These are phyloP conservation scores for Triticum urartu DNA, from an alignment of 176 grass and related monocot species.

Conservation along the genomic window DNA sequence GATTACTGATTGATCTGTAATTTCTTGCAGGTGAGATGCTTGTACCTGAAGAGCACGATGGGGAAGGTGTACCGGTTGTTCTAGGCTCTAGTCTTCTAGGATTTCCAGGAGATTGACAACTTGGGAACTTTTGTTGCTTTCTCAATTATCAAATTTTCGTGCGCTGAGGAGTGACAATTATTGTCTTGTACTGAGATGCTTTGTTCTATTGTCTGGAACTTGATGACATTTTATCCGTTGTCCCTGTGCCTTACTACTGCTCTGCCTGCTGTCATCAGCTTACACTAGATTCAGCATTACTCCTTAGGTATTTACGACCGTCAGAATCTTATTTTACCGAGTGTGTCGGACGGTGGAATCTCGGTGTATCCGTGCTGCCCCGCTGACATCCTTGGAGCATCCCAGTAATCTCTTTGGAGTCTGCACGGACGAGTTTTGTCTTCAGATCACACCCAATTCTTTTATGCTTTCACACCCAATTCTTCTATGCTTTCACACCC, in stretches of 20 bases:
- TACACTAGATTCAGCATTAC: background rate
- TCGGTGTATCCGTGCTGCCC: background rate
- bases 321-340: background rate
- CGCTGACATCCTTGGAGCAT: background rate
- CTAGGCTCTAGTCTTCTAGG: slow-evolving; percentile 29
- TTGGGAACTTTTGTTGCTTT: background rate
- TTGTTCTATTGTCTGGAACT: background rate
- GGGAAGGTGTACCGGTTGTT: slow-evolving; percentile 62
- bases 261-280: background rate
- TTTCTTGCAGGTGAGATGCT: slow-evolving; percentile 59
- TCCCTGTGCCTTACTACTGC: background rate
- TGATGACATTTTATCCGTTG: background rate
- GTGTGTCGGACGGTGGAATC: background rate
- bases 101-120: background rate
- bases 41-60: slow-evolving; percentile 96
- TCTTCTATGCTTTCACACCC: background rate
- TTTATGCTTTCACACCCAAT: no score
- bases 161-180: background rate
- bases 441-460: background rate
- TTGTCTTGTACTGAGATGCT: background rate
- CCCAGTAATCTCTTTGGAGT: background rate
- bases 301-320: background rate
- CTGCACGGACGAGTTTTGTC: background rate
- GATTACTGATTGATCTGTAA: background rate
- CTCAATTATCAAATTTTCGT: slow-evolving; percentile 12